Percentiles rank a stretch among this genome's conserved stretches.
Evolutionary conservation across 2,329 filamentous ascomycete genomes (phyloP).

Genomic region (Arthrobotrys sinensis): DNA sequence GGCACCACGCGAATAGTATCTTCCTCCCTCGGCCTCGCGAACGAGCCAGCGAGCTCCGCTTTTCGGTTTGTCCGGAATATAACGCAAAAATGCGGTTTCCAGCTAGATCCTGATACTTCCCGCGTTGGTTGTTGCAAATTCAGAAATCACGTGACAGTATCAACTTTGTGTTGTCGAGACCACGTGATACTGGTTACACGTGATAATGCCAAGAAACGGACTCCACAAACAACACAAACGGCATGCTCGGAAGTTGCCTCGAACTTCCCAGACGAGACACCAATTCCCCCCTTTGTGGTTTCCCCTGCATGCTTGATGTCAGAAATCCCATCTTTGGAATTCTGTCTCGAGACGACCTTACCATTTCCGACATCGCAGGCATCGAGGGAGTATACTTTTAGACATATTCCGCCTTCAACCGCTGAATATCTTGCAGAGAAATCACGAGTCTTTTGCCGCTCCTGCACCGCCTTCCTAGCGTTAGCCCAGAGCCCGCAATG

Average conservation of each 20-base stretch:
- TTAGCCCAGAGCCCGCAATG: conserved; percentile 36
- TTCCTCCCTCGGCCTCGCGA: no score
- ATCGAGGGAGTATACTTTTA: conserved; percentile 12
- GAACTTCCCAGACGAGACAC: no score
- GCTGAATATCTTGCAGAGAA: conserved; percentile 26
- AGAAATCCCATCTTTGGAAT: conserved; percentile 16
- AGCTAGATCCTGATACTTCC: no score
- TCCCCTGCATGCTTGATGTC: conserved; percentile 40
- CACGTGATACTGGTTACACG: not conserved
- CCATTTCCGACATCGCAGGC: conserved; percentile 3
- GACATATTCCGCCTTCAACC: conserved; percentile 14
- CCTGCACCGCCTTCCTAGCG: conserved; percentile 35
- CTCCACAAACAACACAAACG: conserved; percentile 1
- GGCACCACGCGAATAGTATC: no score
- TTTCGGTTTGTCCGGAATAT: no score
- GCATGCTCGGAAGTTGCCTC: not conserved
- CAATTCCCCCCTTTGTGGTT: conserved; percentile 16
- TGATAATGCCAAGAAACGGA: not conserved
- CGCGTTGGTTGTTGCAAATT: not conserved
- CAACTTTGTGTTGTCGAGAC: no score
- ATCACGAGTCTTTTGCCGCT: conserved; percentile 13
- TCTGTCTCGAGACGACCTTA: conserved; percentile 38
- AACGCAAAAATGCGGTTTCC: no score
- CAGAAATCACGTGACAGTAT: no score
- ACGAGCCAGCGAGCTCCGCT: no score